These are phyloP conservation scores for Acarospora socialis DNA, from an alignment of 2,329 filamentous ascomycete species.

Conservation along the genomic window DNA sequence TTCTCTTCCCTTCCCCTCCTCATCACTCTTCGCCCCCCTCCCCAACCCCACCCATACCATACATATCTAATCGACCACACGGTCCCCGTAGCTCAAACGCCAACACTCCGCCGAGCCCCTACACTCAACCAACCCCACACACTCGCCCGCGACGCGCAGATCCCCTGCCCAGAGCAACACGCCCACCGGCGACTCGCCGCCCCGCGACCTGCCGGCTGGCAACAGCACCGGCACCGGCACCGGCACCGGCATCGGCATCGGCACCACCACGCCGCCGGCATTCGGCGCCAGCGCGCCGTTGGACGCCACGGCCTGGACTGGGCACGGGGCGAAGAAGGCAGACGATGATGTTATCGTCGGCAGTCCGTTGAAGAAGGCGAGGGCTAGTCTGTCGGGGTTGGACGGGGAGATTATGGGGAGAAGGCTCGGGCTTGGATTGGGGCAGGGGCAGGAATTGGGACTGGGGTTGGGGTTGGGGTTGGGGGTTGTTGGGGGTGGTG, in stretches of 20 bases:
- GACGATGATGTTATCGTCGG: slow-evolving; percentile 25
- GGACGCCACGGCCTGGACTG: slow-evolving; percentile 3
- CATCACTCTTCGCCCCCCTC: slow-evolving; percentile 1
- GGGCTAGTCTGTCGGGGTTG: slow-evolving; percentile 31
- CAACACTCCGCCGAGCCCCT: slow-evolving; percentile 48
- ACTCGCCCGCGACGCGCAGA: slow-evolving; percentile 30
- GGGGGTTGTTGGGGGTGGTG: too few species aligned
- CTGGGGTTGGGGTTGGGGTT: not conserved
- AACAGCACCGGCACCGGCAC: too few species aligned
- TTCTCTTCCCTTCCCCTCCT: slow-evolving; percentile 2
- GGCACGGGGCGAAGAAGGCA: slow-evolving; percentile 18
- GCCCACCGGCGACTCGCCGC: slow-evolving; percentile 10
- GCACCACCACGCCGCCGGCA: slow-evolving; percentile 7
- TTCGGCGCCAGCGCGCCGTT: slow-evolving; percentile 8
- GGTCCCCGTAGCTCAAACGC: slow-evolving; percentile 43
- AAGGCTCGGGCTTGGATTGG: not conserved
- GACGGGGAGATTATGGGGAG: slow-evolving; percentile 20
- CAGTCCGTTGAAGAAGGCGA: slow-evolving; percentile 38
- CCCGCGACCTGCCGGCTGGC: slow-evolving; percentile 5
- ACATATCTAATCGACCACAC: not conserved
- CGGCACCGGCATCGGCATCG: too few species aligned
- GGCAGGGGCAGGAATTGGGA: not conserved
- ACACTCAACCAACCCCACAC: slow-evolving; percentile 23
- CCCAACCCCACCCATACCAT: slow-evolving; percentile 3
- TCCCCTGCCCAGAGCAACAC: slow-evolving; percentile 15